These are phyloP conservation scores for Jacaranda mimosifolia DNA, from an alignment of 257 asterid species.

Conservation along the genomic window DNA sequence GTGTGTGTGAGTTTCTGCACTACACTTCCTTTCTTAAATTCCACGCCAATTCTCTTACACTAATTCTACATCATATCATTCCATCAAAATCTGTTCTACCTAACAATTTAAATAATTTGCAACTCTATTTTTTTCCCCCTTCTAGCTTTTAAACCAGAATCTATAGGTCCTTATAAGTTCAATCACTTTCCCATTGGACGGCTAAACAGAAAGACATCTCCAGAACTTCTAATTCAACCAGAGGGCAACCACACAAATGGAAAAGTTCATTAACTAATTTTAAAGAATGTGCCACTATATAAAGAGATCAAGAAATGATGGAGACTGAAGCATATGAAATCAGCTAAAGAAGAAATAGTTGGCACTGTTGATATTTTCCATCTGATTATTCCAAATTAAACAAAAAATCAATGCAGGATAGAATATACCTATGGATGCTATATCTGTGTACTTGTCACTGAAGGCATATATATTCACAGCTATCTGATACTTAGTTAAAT, in stretches of 20 bases:
- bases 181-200: conserved; percentile 9
- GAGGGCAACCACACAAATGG: conserved; percentile 13
- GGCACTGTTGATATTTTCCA: background rate
- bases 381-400: conserved; percentile 20
- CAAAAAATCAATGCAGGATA: background rate
- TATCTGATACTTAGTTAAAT: conserved; percentile 87
- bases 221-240: conserved; percentile 9
- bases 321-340: background rate
- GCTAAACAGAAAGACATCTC: background rate
- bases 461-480: conserved; percentile 90
- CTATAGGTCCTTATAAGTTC: conserved; percentile 14
- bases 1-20: background rate
- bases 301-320: background rate
- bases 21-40: background rate
- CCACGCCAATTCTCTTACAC: background rate
- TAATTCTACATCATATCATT: conserved; percentile 13
- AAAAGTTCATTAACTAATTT: conserved; percentile 21
- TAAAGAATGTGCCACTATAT: background rate
- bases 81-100: background rate
- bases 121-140: background rate
- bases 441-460: conserved; percentile 85
- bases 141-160: conserved; percentile 8
- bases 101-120: background rate
- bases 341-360: background rate
- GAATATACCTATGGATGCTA: conserved; percentile 82